phyloP scores from a whole-genome alignment of 225 moss, liverwort and hornwort genomes.

The Takakia lepidozioides region DNA sequence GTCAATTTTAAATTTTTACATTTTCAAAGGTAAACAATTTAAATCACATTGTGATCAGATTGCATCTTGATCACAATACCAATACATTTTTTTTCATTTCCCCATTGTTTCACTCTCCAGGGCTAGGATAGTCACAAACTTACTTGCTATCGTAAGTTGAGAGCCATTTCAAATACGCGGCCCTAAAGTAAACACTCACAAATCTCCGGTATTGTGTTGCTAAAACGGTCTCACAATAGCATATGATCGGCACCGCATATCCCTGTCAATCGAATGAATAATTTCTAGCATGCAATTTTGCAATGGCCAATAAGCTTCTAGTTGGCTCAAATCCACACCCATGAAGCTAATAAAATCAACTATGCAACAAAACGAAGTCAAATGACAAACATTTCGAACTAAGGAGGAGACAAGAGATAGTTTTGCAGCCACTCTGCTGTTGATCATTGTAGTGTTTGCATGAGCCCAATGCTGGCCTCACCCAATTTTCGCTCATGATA shows the following conservation, averaged over 20 bases:
- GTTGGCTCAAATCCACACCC: too few species aligned
- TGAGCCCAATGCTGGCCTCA: slow-evolving; percentile 93
- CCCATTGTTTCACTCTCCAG: too few species aligned
- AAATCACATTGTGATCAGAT: too few species aligned
- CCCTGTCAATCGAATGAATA: too few species aligned
- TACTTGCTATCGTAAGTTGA: slow-evolving; percentile 94
- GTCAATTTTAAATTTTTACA: not conserved
- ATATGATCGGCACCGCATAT: slow-evolving; percentile 84
- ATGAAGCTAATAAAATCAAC: too few species aligned
- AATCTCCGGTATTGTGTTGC: slow-evolving; percentile 90
- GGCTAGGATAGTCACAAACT: slow-evolving; percentile 21
- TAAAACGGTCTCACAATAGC: slow-evolving; percentile 55
- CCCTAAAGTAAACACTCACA: slow-evolving; percentile 95
- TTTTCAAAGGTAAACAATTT: slow-evolving; percentile 1
- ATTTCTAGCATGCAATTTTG: too few species aligned
- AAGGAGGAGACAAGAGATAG: slow-evolving; percentile 16
- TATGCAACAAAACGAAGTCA: too few species aligned
- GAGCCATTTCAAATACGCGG: slow-evolving; percentile 91
- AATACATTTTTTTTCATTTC: slow-evolving; percentile 11
- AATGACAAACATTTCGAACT: not conserved
- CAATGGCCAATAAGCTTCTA: too few species aligned
- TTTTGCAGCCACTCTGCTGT: slow-evolving; percentile 97
- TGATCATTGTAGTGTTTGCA: slow-evolving; percentile 98
- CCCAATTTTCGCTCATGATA: slow-evolving; percentile 77
- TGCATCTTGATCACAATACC: not conserved